Evolutionary conservation across 352 stramenopile genomes (phyloP).

Genomic region (Globisporangium carolinianum): DNA sequence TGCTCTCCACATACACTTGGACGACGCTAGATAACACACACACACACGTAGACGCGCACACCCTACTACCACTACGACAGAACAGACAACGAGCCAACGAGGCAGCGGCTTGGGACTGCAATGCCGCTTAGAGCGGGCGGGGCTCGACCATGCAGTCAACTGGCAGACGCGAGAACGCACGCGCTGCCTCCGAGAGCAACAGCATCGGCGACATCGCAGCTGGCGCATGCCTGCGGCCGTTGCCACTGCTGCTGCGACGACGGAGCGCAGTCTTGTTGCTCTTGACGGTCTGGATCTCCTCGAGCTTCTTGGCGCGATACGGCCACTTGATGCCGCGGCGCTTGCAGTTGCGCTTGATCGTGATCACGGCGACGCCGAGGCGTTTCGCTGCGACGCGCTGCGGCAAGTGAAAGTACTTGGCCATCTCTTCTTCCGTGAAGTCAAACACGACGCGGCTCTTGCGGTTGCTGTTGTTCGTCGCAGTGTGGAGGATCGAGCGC

Average conservation of each 20-base stretch:
- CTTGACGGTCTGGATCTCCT: constrained; percentile 26
- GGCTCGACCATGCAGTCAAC: constrained; percentile 26
- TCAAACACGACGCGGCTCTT: constrained; percentile 52
- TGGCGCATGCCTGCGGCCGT: background rate
- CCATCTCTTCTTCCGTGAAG: constrained; percentile 45
- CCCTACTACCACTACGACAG: background rate
- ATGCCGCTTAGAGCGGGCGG: background rate
- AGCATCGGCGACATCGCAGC: background rate
- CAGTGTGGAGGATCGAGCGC: constrained; percentile 9
- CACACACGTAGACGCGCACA: background rate
- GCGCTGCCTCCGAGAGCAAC: constrained; percentile 29
- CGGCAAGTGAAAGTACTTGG: constrained; percentile 48
- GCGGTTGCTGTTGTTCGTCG: constrained; percentile 18
- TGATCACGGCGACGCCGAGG: constrained; percentile 51
- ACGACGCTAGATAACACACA: background rate
- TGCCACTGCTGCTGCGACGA: constrained; percentile 13
- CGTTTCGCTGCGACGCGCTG: constrained; percentile 44
- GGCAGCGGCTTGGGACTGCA: no score
- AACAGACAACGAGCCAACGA: no score
- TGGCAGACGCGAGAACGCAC: constrained; percentile 29
- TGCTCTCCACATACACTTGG: background rate
- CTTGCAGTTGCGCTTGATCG: constrained; percentile 54
- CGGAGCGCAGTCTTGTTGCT: background rate
- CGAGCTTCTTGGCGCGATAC: constrained; percentile 47
- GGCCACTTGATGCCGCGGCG: constrained; percentile 52